These are phyloP conservation scores for Mycosarcoma maydis DNA, from an alignment of 1,284 basidiomycete genomes.

Conservation along the genomic window DNA sequence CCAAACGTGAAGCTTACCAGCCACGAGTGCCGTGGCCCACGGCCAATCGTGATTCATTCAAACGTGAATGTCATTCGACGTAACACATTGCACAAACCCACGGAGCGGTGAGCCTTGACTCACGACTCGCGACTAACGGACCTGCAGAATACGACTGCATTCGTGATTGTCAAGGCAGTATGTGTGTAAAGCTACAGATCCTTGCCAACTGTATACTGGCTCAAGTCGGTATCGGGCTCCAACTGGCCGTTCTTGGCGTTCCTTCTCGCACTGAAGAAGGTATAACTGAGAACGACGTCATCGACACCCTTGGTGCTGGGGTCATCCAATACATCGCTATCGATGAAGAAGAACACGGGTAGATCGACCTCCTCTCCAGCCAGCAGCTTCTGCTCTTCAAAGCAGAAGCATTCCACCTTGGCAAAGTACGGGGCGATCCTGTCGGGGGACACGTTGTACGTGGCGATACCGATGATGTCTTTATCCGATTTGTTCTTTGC, in stretches of 20 bases:
- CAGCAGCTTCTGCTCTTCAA: constrained; percentile 95
- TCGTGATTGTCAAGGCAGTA: no score
- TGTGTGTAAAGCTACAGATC: constrained; percentile 39
- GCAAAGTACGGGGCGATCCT: constrained; percentile 98
- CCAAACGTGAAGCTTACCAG: neutral
- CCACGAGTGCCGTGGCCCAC: no score
- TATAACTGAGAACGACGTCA: constrained; percentile 93
- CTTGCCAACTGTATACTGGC: constrained; percentile 52
- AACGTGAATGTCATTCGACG: no score
- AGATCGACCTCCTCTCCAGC: constrained; percentile 98
- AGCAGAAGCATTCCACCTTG: constrained; percentile 99
- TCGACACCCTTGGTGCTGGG: constrained; percentile 84
- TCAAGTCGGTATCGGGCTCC: constrained; percentile 64
- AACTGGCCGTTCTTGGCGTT: constrained; percentile 64
- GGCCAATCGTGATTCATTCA: no score
- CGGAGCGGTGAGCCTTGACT: no score
- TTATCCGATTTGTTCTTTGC: constrained; percentile 85
- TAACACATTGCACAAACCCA: no score
- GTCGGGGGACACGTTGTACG: constrained; percentile 95
- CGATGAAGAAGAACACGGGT: constrained; percentile 98
- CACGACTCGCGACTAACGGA: no score
- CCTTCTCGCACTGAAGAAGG: constrained; percentile 82
- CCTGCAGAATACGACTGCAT: no score
- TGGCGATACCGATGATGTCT: constrained; percentile 97
- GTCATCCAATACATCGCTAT: constrained; percentile 93